Percentiles rank a stretch among this genome's conserved stretches.
Evolutionary conservation across 768 basidiomycete genomes (phyloP).

Genomic region (Russula sp.): DNA sequence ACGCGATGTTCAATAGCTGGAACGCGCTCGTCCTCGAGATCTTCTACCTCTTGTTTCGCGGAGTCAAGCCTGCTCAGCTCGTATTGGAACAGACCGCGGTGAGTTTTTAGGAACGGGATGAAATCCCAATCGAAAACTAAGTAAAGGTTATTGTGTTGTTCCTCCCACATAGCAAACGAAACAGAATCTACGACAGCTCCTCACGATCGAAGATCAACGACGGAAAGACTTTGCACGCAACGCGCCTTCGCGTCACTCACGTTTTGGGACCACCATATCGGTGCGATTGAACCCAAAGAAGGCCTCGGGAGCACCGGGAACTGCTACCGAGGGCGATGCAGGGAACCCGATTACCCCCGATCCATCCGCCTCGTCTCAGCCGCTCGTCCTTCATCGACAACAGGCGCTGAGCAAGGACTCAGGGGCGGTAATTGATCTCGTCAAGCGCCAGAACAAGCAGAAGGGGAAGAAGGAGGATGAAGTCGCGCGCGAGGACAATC

Average conservation of each 20-base stretch:
- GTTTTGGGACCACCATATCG: conserved; percentile 92
- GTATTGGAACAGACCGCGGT: conserved; percentile 61
- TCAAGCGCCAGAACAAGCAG: conserved; percentile 42
- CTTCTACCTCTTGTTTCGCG: conserved; percentile 82
- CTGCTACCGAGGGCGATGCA: conserved; percentile 25
- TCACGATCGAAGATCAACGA: conserved; percentile 66
- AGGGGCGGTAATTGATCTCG: conserved; percentile 60
- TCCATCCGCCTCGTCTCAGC: conserved; percentile 35
- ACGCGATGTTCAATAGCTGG: conserved; percentile 75
- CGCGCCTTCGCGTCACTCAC: conserved; percentile 76
- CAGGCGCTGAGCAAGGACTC: conserved; percentile 67
- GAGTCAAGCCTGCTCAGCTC: conserved; percentile 57
- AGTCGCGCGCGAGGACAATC: conserved; percentile 56
- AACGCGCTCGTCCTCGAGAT: conserved; percentile 92
- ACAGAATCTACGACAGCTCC: conserved; percentile 62
- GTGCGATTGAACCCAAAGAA: conserved; percentile 63
- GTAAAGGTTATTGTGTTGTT: too few species aligned
- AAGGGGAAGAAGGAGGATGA: conserved; percentile 61
- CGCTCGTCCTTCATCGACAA: conserved; percentile 81
- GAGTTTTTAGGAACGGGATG: background rate
- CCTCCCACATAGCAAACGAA: conserved; percentile 48
- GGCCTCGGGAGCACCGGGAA: conserved; percentile 5
- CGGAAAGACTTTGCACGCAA: conserved; percentile 48
- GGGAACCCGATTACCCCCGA: conserved; percentile 22
- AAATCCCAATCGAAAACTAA: background rate